Percentiles rank a stretch among this genome's conserved stretches.
Conservation (phyloP, 495 filamentous ascomycete species). For the Evernia prunastri region DNA sequence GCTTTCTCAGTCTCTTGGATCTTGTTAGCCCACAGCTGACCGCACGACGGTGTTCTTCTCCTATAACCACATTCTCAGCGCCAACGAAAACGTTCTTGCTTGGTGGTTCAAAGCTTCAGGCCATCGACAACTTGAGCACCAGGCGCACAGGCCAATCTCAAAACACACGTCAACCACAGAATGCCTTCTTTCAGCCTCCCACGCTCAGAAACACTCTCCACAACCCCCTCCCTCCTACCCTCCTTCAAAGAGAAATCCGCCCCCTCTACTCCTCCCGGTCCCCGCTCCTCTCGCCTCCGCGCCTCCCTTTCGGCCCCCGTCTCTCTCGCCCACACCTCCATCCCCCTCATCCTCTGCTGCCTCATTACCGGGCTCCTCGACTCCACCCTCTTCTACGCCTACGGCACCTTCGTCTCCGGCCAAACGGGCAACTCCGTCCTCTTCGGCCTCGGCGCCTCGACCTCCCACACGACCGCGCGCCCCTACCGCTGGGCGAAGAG, state of each 20-base stretch:
- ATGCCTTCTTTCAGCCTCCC: neutral
- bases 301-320: neutral
- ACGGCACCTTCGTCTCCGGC: conserved; percentile 57
- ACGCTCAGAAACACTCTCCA: neutral
- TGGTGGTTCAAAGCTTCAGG: neutral
- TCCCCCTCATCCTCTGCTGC: conserved; percentile 50
- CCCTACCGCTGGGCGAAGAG: conserved; percentile 56
- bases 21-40: neutral
- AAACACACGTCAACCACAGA: neutral
- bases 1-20: neutral
- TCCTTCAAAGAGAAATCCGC: neutral
- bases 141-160: neutral
- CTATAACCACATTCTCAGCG: neutral
- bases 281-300: neutral
- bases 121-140: neutral
- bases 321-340: conserved; percentile 37
- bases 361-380: conserved; percentile 55
- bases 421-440: conserved; percentile 63
- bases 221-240: neutral
- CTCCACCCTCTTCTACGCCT: conserved; percentile 46
- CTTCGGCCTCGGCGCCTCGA: conserved; percentile 53
- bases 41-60: neutral
- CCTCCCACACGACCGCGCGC: conserved; percentile 38
- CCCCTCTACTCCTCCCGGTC: neutral
- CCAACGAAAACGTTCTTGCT: neutral